Evolutionary conservation across 1,139 yeast genomes (phyloP), one percentile per base, ranked within the genome.

Genomic region (Casaregolazyma lundiana): DNA sequence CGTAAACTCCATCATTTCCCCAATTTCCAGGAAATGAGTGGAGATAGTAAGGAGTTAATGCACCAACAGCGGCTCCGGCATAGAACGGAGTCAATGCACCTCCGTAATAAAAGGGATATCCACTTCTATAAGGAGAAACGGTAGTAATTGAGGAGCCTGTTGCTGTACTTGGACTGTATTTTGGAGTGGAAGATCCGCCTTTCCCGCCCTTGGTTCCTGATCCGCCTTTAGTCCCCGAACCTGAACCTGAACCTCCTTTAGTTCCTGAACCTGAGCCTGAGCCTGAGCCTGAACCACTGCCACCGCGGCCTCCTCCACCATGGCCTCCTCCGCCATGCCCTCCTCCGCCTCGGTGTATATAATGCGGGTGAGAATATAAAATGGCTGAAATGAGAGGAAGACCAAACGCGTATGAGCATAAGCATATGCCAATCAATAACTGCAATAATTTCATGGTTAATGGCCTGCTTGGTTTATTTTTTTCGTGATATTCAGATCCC

Each of bases 61-160:
- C 49, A n/a, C 44, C 54, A 6, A 56, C 47, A 1, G 48, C 50
- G n/a, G 54, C 53, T 11, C 61, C 62, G 4, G 61, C 60, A 11
- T 44, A 38, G 42, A 49, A 55, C 2, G 61, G 58, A 11, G 34
- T 8, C 0, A 49, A 41, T 1, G 61, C 50, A 11, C 62, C 62
- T n/a, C 62, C 62, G 21, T 47, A 55, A 37, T 55, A 58, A 16
- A 16, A 34, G 41, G 45, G 19, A 17, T 22, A 35, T 16, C 58
- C 55, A 11, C 50, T 48, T n/a, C 43, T 47, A 9, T 34, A 35
- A 17, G 49, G 48, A 6, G 41, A 41, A 18, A 44, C 26, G 4
- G 40, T 11, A 26, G 51, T 49, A 20, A 46, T 35, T 2, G 44
- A 41, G 9, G 42, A 7, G 9, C 51, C 49, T 35, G 43, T 30